Evolutionary conservation across 2,329 filamentous ascomycete genomes (phyloP), one percentile per base, ranked within the genome.

Genomic region (Fusarium nisikadoi): DNA sequence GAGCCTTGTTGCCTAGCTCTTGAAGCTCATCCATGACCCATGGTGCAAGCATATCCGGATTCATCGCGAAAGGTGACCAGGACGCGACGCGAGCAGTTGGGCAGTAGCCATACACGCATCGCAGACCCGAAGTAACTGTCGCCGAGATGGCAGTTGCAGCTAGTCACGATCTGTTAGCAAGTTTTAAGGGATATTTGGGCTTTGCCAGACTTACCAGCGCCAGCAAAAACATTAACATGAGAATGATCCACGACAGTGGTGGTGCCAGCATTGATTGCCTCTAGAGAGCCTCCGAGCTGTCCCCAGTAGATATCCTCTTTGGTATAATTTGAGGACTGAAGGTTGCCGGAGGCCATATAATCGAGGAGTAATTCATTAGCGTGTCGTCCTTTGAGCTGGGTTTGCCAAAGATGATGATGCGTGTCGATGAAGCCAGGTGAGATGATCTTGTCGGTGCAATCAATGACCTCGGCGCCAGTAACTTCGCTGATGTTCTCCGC

Each of bases 231-330:
- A 4, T 52, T 55, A 6, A 55, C 41, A 11, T 71, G 69, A 0
- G 69, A 71, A 33, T 72, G 69, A 3, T 71, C 69, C 1, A 71
- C 33, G 3, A 70, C 69, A 11, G 69, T 72, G 1, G 69, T 71
- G 8, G 69, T 71, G 3, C 69, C 69, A 13, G 63, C 68, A 17
- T 71, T 68, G 2, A 71, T 57, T 1, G 69, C 58, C 16, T 71
- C 69, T 10, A 71, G 57, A 1, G 50, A 72, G 3, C 69, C 69
- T 1, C 64, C 69, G 6, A 71, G 38, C 3, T 72, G 70, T 3
- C 69, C 69, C 69, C 69, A 71, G 29, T 65, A 71, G 6, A 54
- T 23, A n/a, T 71, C 64, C 0, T 49, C 46, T 12, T 10, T 39
- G 3, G 47, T 50, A 6, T 62, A 54, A 3, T 55, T 69, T 0